A percentile compares a stretch with the other conserved stretches of the same genome.
Evolutionary conservation across 75 land plant species (phyloP).

Genomic region (Selaginella tamariscina): DNA sequence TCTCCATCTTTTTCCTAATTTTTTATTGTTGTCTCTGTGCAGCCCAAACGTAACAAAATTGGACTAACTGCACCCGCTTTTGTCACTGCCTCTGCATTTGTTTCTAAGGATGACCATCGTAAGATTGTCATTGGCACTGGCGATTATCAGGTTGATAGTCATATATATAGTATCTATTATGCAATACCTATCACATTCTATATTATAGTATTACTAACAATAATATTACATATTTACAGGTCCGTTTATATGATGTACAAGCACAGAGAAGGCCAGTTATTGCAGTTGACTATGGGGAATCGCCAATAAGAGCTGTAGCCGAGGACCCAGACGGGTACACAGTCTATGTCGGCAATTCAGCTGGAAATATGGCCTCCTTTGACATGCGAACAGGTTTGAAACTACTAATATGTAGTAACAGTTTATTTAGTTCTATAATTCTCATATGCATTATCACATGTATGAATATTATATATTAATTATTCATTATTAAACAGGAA

Average conservation of each 20-base stretch:
- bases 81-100: conserved; percentile 2
- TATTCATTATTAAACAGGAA: conserved; percentile 62
- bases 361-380: conserved; percentile 85
- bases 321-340: conserved; percentile 72
- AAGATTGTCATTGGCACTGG: conserved; percentile 1
- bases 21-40: not conserved
- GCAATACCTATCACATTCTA: not conserved
- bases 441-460: too few relatives aligned
- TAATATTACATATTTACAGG: conserved; percentile 5
- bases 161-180: not conserved
- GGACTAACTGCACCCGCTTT: not conserved
- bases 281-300: conserved; percentile 61
- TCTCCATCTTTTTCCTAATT: not conserved
- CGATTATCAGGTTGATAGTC: not conserved
- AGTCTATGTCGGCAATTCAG: conserved; percentile 62
- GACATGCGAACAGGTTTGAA: conserved; percentile 84
- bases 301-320: conserved; percentile 65
- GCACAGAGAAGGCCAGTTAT: conserved; percentile 73
- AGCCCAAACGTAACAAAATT: conserved; percentile 1
- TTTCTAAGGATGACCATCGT: not conserved
- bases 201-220: not conserved
- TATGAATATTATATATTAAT: too few relatives aligned
- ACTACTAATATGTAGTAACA: not conserved
- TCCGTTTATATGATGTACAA: conserved; percentile 68
- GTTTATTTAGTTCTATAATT: too few relatives aligned